These are phyloP conservation scores for Hymenoscyphus scutula DNA, from an alignment of 2,329 filamentous ascomycete genomes.

Conservation along the genomic window DNA sequence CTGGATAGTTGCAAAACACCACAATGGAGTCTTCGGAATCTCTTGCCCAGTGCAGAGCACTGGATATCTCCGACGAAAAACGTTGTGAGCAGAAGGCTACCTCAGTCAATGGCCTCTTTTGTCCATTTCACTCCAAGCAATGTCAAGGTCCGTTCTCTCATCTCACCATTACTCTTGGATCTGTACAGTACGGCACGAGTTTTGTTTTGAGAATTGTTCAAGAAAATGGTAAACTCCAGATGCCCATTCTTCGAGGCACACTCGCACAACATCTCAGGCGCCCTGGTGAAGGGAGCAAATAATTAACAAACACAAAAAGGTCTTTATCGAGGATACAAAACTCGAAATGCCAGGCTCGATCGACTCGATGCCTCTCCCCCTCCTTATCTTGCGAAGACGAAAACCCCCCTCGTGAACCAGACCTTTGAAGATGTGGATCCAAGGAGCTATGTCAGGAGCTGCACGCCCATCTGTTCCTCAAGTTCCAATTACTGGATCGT, in stretches of 20 bases:
- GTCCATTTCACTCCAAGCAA: constrained; percentile 42
- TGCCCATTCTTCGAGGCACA: too few relatives aligned
- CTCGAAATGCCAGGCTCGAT: constrained; percentile 45
- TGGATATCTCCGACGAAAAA: constrained; percentile 40
- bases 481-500: constrained; percentile 38
- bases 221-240: too few relatives aligned
- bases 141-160: constrained; percentile 38
- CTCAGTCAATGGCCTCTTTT: constrained; percentile 43
- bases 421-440: constrained; percentile 41
- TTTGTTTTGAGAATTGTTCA: too few relatives aligned
- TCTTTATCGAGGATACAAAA: constrained; percentile 50
- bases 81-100: constrained; percentile 39
- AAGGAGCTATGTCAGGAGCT: constrained; percentile 39
- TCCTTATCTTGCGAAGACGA: constrained; percentile 38
- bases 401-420: constrained; percentile 40
- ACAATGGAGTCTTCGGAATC: neutral
- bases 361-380: constrained; percentile 37
- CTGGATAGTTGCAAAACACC: neutral
- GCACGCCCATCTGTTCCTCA: constrained; percentile 41
- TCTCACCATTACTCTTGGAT: too few relatives aligned
- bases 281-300: neutral
- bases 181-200: too few relatives aligned
- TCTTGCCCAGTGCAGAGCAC: constrained; percentile 25
- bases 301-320: constrained; percentile 17
- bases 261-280: neutral